Evolutionary conservation across 2,329 filamentous ascomycete genomes (phyloP), one percentile per base, ranked within the genome.

Genomic region (Colletotrichum acutatum): DNA sequence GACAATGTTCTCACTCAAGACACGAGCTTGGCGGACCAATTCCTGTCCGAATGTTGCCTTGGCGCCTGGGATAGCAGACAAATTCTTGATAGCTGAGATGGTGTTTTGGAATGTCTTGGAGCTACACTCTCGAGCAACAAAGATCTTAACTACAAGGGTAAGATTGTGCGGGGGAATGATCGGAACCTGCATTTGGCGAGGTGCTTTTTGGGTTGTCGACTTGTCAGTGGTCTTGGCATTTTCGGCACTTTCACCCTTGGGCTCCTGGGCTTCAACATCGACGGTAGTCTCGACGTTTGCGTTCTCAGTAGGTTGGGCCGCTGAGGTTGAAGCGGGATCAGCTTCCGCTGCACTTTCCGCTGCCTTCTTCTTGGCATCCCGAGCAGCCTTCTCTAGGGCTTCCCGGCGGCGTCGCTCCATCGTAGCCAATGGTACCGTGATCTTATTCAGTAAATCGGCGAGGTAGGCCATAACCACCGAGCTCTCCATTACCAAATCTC

Each of bases 51-150:
- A 98, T 12, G 95, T 89, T 66, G 93, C 90, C 83, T 97, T 97
- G 22, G 96, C 95, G 14, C 93, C 95, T 19, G 96, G 95, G 74
- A 99, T 97, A 52, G 94, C 92, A 5, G 95, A 98, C 56, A 99
- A 89, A 79, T 98, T 98, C 85, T 98, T 98, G 86, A 99, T 98
- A n/a, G 97, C 97, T 19, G 96, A 97, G 66, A 99, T 90, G 0
- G 97, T 98, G 82, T 98, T 97, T 80, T 97, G 94, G 88, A 99
- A 99, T 0, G 97, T 98, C 86, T 98, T 98, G 75, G 94, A 95
- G 79, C 95, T 98, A 84, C 97, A 99, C 82, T 99, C 97, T 61
- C 95, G 93, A 75, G 96, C 96, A 56, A 97, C 95, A 76, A 99
- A 94, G 70, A 99, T 98, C 80, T 97, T 97, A 77, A 98, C 94